Conservation (phyloP, 2,329 filamentous ascomycete genomes). For the Berkeleyomyces rouxiae region DNA sequence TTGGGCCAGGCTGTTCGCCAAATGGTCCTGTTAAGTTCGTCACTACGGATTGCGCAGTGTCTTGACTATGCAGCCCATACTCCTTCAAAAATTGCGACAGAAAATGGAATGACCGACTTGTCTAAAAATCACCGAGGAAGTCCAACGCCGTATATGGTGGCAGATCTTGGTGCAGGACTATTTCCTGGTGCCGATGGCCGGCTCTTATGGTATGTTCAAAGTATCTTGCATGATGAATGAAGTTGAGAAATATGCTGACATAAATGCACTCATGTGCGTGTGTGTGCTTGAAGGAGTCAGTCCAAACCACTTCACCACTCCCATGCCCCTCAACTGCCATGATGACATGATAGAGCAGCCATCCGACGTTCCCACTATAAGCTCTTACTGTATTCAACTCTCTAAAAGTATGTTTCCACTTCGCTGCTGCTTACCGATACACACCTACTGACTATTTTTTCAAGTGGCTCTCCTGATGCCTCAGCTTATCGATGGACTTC, state of each 20-base stretch:
- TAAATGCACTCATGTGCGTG: not conserved
- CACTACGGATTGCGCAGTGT: constrained; percentile 10
- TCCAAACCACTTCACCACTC: constrained; percentile 12
- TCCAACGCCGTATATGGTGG: constrained; percentile 12
- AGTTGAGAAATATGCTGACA: not conserved
- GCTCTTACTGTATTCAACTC: constrained; percentile 11
- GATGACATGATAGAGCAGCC: constrained; percentile 11
- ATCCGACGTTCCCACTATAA: constrained; percentile 10
- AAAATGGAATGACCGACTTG: not conserved
- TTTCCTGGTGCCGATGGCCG: constrained; percentile 13
- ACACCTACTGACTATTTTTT: not conserved
- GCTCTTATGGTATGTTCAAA: constrained; percentile 7
- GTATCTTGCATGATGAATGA: too few species aligned
- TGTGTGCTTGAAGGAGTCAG: constrained; percentile 1
- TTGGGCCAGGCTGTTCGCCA: constrained; percentile 10
- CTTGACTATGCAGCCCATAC: constrained; percentile 6
- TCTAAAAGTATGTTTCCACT: constrained; percentile 8
- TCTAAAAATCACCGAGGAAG: constrained; percentile 5
- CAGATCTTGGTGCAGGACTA: constrained; percentile 13
- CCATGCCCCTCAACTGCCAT: constrained; percentile 12
- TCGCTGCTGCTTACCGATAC: not conserved
- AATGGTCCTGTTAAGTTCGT: constrained; percentile 11
- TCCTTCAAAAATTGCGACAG: not conserved
- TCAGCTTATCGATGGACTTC: constrained; percentile 9
- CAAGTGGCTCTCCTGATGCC: constrained; percentile 13